phyloP scores from a whole-genome alignment of 2,329 filamentous ascomycete species.

The Chalaropsis thielavioides region DNA sequence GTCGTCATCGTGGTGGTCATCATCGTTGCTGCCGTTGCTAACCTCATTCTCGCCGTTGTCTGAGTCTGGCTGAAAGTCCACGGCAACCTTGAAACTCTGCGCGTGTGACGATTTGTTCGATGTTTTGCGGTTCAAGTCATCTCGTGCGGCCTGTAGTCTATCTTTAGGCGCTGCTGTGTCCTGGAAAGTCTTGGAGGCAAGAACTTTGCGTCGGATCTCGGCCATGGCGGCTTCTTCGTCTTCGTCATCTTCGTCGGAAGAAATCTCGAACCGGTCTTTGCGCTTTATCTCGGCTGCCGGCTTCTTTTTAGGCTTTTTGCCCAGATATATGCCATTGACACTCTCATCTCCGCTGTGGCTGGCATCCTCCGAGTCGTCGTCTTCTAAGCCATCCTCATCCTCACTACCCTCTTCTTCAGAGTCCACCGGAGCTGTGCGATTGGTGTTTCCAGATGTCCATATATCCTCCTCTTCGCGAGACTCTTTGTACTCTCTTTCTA shows the following conservation, averaged over 20 bases:
- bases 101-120: constrained; percentile 36
- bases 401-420: constrained; percentile 43
- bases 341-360: constrained; percentile 33
- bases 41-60: constrained; percentile 37
- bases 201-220: constrained; percentile 75
- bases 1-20: constrained; percentile 44
- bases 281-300: constrained; percentile 23
- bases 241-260: constrained; percentile 70
- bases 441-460: constrained; percentile 85
- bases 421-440: constrained; percentile 42
- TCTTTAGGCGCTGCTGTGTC: constrained; percentile 22
- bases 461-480: constrained; percentile 63
- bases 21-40: constrained; percentile 26
- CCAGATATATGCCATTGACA: constrained; percentile 46
- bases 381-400: constrained; percentile 35
- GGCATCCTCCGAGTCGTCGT: constrained; percentile 32
- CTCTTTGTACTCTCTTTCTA: constrained; percentile 79
- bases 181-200: constrained; percentile 78
- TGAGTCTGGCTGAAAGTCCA: constrained; percentile 47
- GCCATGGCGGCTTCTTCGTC: constrained; percentile 82
- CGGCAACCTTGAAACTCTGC: constrained; percentile 38
- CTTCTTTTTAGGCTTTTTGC: constrained; percentile 33
- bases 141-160: constrained; percentile 30
- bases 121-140: neutral
- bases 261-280: constrained; percentile 58